These are phyloP conservation scores for Yamadazyma trypodendri DNA, from an alignment of 1,139 yeast genomes.

Conservation along the genomic window DNA sequence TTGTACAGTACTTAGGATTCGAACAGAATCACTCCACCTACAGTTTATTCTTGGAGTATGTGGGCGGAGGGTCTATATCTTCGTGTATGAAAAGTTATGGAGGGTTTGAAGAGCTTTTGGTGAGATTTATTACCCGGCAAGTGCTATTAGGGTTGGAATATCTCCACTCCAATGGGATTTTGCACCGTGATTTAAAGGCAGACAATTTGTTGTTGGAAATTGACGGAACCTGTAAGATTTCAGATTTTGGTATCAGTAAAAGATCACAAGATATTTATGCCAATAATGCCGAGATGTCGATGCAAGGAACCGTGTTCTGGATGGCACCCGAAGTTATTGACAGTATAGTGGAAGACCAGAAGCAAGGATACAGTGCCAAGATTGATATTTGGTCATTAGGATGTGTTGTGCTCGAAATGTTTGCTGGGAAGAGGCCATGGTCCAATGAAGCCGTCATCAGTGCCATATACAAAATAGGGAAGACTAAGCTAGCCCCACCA, in stretches of 20 bases:
- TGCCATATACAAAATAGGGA: conserved; percentile 75
- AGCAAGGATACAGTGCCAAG: conserved; percentile 95
- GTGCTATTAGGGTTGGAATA: conserved; percentile 82
- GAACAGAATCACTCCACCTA: conserved; percentile 75
- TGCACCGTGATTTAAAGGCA: conserved; percentile 95
- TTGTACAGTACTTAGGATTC: conserved; percentile 93
- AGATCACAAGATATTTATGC: conserved; percentile 83
- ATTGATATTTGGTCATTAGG: conserved; percentile 93
- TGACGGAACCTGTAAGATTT: conserved; percentile 93
- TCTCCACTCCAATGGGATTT: conserved; percentile 79
- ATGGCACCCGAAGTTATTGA: conserved; percentile 99
- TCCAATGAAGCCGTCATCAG: conserved; percentile 75
- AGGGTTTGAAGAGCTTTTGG: conserved; percentile 74
- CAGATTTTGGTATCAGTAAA: conserved; percentile 96
- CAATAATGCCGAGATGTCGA: conserved; percentile 92
- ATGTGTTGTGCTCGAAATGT: conserved; percentile 95
- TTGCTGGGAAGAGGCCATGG: conserved; percentile 85
- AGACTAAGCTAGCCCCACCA: conserved; percentile 83
- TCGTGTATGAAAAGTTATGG: conserved; percentile 83
- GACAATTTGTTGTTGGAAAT: conserved; percentile 86
- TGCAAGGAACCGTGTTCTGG: conserved; percentile 99
- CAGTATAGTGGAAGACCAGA: conserved; percentile 68
- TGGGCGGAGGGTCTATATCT: conserved; percentile 97
- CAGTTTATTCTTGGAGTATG: conserved; percentile 89
- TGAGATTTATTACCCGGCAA: conserved; percentile 73